Conservation (phyloP, 78 protist species). For the Cyanophora paradoxa region DNA sequence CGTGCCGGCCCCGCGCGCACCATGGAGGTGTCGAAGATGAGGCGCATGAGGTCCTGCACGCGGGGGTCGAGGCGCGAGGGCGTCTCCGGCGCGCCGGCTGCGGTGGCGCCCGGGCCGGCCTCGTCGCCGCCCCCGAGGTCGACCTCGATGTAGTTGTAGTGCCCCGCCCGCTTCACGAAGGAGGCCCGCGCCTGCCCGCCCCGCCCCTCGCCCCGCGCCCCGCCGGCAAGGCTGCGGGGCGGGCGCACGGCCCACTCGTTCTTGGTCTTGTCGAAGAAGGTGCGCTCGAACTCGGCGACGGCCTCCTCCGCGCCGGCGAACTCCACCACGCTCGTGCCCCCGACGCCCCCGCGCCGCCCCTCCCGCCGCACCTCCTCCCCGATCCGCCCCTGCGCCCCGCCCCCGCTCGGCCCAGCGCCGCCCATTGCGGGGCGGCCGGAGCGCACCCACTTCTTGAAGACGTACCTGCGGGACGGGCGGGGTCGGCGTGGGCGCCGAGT, state of each 20-base stretch:
- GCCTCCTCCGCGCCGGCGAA: conserved; percentile 16
- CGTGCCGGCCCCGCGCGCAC: too few species aligned
- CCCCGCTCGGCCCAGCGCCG: too few species aligned
- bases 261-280: conserved; percentile 24
- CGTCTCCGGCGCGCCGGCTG: background rate
- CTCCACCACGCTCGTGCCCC: background rate
- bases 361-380: background rate
- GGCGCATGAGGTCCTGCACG: too few species aligned
- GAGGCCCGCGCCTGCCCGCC: background rate
- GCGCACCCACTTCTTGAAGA: too few species aligned
- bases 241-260: conserved; percentile 27
- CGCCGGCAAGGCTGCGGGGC: background rate
- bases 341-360: background rate
- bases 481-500: too few species aligned
- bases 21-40: too few species aligned
- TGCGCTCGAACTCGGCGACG: conserved; percentile 16
- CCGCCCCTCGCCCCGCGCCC: background rate
- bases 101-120: background rate
- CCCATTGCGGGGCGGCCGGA: too few species aligned
- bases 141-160: background rate
- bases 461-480: too few species aligned
- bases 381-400: background rate
- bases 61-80: background rate
- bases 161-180: background rate
- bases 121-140: background rate